These are phyloP conservation scores for Populus trichocarpa DNA, from an alignment of 441 rosid genomes.

Conservation along the genomic window DNA sequence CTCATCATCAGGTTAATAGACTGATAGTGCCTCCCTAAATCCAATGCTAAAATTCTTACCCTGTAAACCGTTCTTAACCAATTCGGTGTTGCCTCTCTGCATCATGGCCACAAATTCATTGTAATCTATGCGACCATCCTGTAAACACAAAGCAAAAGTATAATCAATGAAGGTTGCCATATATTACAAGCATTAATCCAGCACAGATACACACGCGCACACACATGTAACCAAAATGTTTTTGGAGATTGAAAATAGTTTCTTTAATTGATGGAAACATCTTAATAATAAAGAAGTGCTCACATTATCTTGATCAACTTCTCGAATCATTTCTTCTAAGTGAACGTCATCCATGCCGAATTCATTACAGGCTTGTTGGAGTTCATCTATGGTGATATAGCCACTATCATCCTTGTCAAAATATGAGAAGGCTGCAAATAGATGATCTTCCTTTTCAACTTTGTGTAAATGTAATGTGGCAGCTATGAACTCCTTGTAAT, in stretches of 20 bases:
- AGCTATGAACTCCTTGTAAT: constrained; percentile 89
- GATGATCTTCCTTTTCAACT: constrained; percentile 58
- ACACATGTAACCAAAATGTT: neutral
- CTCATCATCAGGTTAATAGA: constrained; percentile 28
- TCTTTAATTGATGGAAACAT: neutral
- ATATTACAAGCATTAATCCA: neutral
- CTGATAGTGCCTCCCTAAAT: constrained; percentile 39
- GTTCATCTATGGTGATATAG: constrained; percentile 83
- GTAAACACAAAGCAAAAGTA: constrained; percentile 2
- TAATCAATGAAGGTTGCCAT: neutral
- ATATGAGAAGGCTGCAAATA: constrained; percentile 84
- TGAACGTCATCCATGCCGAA: constrained; percentile 71
- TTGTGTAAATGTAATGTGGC: constrained; percentile 93
- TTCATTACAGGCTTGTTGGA: constrained; percentile 78
- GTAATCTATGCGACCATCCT: constrained; percentile 97
- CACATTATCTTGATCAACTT: constrained; percentile 93
- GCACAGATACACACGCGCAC: neutral
- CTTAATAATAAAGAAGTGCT: neutral
- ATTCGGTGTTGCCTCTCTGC: constrained; percentile 45
- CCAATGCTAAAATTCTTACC: constrained; percentile 30
- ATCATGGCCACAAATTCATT: constrained; percentile 95
- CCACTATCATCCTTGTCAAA: constrained; percentile 96
- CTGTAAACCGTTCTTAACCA: constrained; percentile 27
- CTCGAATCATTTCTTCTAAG: constrained; percentile 69
- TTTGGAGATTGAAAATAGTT: neutral